Percentiles rank a stretch among this genome's conserved stretches.
phyloP scores from a whole-genome alignment of 805 yeast genomes.

The Yarrowia deformans region DNA sequence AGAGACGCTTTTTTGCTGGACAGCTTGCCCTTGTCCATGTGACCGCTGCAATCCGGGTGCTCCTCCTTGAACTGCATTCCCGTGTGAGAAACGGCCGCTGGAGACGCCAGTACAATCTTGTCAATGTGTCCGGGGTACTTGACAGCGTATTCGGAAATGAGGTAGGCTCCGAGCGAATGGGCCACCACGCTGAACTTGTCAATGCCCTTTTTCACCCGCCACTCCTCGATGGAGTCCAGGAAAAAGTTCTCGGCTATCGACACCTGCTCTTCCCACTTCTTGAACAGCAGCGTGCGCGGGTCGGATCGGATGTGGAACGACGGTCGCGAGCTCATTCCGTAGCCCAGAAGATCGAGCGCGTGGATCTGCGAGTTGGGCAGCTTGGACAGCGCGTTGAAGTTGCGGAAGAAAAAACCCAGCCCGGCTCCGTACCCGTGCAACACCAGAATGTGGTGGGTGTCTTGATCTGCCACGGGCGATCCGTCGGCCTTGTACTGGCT shows the following conservation, averaged over 20 bases:
- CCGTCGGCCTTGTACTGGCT: slow-evolving; percentile 42
- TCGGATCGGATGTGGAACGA: slow-evolving; percentile 54
- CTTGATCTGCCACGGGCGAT: slow-evolving; percentile 41
- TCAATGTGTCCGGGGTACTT: slow-evolving; percentile 65
- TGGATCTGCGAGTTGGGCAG: slow-evolving; percentile 71
- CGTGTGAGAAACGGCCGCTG: slow-evolving; percentile 76
- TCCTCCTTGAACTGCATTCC: slow-evolving; percentile 51
- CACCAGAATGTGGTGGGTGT: slow-evolving; percentile 68
- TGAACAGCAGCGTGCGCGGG: slow-evolving; percentile 37
- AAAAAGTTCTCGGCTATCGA: slow-evolving; percentile 65
- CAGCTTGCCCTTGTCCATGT: slow-evolving; percentile 11
- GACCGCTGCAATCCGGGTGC: neutral
- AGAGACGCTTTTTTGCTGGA: slow-evolving; percentile 38
- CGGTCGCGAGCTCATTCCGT: slow-evolving; percentile 87
- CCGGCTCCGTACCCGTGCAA: slow-evolving; percentile 96
- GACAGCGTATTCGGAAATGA: slow-evolving; percentile 72
- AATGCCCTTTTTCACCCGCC: slow-evolving; percentile 63
- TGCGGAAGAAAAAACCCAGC: slow-evolving; percentile 78
- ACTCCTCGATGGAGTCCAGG: slow-evolving; percentile 65
- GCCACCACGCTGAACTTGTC: slow-evolving; percentile 68
- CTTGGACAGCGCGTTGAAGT: slow-evolving; percentile 59
- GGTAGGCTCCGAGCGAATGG: slow-evolving; percentile 91
- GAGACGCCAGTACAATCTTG: slow-evolving; percentile 80
- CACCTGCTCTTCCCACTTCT: slow-evolving; percentile 51
- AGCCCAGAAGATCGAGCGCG: slow-evolving; percentile 87